phyloP scores from a whole-genome alignment of 2,329 filamentous ascomycete species.

The Neonectria faginata region DNA sequence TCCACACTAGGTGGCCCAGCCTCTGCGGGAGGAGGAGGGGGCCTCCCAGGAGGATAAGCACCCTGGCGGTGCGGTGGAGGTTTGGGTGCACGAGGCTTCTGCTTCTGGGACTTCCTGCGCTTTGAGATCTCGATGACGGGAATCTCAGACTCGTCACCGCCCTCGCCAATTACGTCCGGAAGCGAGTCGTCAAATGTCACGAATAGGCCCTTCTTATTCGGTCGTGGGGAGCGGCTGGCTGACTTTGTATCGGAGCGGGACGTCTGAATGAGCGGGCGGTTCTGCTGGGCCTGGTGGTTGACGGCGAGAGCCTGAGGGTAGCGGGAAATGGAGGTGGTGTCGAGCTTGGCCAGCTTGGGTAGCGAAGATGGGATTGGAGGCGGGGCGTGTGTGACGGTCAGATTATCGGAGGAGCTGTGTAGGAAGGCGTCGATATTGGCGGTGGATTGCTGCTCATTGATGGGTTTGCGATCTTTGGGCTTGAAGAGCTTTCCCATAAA shows the following conservation, averaged over 20 bases:
- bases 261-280: constrained; percentile 54
- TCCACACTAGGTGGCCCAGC: constrained; percentile 44
- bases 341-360: constrained; percentile 66
- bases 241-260: constrained; percentile 56
- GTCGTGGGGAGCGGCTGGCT: constrained; percentile 58
- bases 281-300: constrained; percentile 57
- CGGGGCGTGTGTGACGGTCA: constrained; percentile 64
- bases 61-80: constrained; percentile 44
- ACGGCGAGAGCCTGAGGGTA: constrained; percentile 67
- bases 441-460: constrained; percentile 50
- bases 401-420: constrained; percentile 65
- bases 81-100: constrained; percentile 51
- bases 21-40: constrained; percentile 26
- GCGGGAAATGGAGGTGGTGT: constrained; percentile 66
- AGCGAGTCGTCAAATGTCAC: constrained; percentile 80
- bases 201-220: constrained; percentile 72
- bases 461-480: constrained; percentile 55
- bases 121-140: constrained; percentile 78
- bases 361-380: constrained; percentile 57
- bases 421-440: constrained; percentile 70
- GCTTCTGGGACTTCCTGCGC: constrained; percentile 58
- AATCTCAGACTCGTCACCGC: constrained; percentile 85
- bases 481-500: constrained; percentile 74
- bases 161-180: constrained; percentile 89
- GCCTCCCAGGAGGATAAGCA: constrained; percentile 27